Base-by-base conservation (phyloP, 768 basidiomycete genomes). In the Exidia glandulosa region DNA sequence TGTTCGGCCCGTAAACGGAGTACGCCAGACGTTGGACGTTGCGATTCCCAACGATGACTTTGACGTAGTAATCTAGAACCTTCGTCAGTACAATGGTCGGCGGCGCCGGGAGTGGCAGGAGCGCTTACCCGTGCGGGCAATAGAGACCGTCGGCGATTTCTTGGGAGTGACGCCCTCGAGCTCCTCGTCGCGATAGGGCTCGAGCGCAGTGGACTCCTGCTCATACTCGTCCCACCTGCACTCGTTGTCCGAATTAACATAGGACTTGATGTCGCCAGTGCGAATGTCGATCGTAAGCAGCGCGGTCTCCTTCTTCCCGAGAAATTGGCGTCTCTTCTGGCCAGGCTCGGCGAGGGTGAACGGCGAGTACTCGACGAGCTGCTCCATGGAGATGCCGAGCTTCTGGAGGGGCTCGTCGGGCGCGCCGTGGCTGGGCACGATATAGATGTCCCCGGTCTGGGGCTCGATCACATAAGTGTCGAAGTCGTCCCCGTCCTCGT, bases 1-100 rank as follows among this genome's bases (percentile, higher is more conserved):
- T 92, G 70, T 94, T 94, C 4, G 95, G 93, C 0, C 93, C 91
- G 70, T 97, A 97, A 0, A 86, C 83, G 0, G 94, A 95, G 72
- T 94, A 96, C 0, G 86, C 84, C 16, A 98, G 80, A 58, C 89
- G 89, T 66, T 97, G 95, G 13, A 83, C 75, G 30, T 60, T 25
- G 79, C 81, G 5, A 79, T 68, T 19, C 68, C 71, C 7, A 70
- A 70, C 27, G 71, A 69, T 3, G 71, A 62, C 1, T 74, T 67
- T 25, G 72, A 99, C 83, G 62, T 90, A 84, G 67, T 97, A 97
- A 68, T 97, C 95, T 91, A 71, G 65, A 52, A 41, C 62, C 60
- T 58, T 48, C 0, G 32, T 32, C 23, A 27, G 33, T 32, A 41
- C 60, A 19, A 4, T 14, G 29, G 34, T 9, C n/a, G 25, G n/a